Base-by-base conservation (phyloP, 2,329 filamentous ascomycete species). In the Davidsoniella virescens region DNA sequence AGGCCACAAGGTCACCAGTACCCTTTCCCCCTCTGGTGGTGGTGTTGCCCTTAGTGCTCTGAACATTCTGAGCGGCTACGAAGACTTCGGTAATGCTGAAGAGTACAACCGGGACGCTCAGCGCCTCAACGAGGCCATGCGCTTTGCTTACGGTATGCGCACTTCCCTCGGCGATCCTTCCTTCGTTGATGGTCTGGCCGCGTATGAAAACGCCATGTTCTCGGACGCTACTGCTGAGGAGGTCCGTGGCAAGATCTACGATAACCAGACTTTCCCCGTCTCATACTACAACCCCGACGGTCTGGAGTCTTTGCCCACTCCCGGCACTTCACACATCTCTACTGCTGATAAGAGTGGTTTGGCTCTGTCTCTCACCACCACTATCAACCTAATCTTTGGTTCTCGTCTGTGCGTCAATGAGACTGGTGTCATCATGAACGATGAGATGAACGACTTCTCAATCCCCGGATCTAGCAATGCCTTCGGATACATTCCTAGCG, bases 401-500 rank as follows among this genome's bases (percentile, higher is more conserved):
- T 84, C 78, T 7, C 72, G 74, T 2, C 58, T 93, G 42, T 76
- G 92, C 57, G 76, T 92, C 0, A 86, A 86, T 0, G 84, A 92
- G 59, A 92, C 85, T 0, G 86, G 86, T 2, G 69, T 92, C 41
- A 82, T 88, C 48, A 80, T 88, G 65, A 82, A 80, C 63, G 71
- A 79, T 61, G 73, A 82, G 63, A 77, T 77, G 71, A 74, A 80
- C 68, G 87, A 94, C 67, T 95, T 95, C 68, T 86, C 81, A 40
- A 87, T 94, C 58, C 88, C 90, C 0, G 77, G 77, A 49, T 68
- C 73, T 1, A 73, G 71, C 52, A 94, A 94, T 62, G 78, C 80
- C 17, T 96, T 95, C 61, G 87, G 87, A 46, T 94, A 86, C 66
- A 75, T 81, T 44, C 87, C 90, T 1, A 80, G 78, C 1, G 76